phyloP scores from a whole-genome alignment of 495 filamentous ascomycete genomes.

The Cercophora samala region DNA sequence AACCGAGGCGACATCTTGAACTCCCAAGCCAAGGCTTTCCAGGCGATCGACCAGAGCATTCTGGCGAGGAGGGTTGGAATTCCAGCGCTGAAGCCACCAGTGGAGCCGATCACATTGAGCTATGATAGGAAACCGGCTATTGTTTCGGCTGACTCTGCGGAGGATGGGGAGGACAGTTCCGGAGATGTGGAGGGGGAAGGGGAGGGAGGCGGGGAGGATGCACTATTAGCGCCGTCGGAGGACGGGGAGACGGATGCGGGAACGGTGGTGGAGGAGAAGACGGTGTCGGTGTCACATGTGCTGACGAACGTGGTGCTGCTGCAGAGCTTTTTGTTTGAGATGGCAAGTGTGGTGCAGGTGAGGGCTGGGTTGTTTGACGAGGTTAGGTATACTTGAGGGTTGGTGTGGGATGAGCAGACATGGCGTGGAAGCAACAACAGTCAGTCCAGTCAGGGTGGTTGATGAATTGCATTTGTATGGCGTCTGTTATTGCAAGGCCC shows the following conservation, averaged over 20 bases:
- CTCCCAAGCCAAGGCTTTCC: constrained; percentile 49
- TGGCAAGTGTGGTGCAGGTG: constrained; percentile 82
- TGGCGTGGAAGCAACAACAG: neutral
- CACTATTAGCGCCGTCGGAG: constrained; percentile 35
- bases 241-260: constrained; percentile 40
- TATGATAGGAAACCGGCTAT: constrained; percentile 34
- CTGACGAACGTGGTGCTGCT: constrained; percentile 74
- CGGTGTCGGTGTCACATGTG: constrained; percentile 76
- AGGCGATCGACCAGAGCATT: constrained; percentile 53
- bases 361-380: constrained; percentile 84
- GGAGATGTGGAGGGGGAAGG: constrained; percentile 24
- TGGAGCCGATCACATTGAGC: constrained; percentile 40
- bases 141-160: constrained; percentile 23
- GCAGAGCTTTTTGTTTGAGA: constrained; percentile 84
- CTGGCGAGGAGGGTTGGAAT: constrained; percentile 46
- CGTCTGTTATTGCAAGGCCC: neutral
- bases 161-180: constrained; percentile 12
- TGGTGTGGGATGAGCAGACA: neutral
- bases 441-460: too few relatives aligned
- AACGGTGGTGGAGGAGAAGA: constrained; percentile 36
- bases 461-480: neutral
- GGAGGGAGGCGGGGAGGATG: constrained; percentile 24
- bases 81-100: constrained; percentile 24
- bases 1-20: constrained; percentile 31
- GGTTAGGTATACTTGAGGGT: constrained; percentile 58